Evolutionary conservation across 179 eudicot genomes (phyloP), one percentile per base, ranked within the genome.

Genomic region (Pouteria campechiana): DNA sequence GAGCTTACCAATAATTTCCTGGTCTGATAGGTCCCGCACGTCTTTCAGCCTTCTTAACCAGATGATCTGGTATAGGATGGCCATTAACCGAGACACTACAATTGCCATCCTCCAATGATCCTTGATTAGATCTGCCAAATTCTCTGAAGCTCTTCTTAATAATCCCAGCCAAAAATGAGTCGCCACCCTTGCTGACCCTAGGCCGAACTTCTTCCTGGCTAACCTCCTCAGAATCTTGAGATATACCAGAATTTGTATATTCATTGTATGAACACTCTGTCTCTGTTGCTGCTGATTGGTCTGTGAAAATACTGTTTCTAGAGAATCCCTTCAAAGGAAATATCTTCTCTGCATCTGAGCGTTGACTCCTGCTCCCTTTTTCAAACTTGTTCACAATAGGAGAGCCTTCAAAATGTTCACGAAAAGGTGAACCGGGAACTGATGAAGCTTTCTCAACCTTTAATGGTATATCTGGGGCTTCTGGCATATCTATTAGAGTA

Each of bases 21-120:
- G 94, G 84, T 38, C 68, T 64, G 35, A 90, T 55, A 16, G 88
- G 74, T 19, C 98, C 98, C 1, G 98, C 83, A 22, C 57, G 56
- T 54, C 82, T 90, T 57, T 82, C 94, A 14, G 98, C 98, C 72
- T 77, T 86, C 70, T 74, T 82, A 21, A 90, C 52, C 50, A 71
- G 41, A 25, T 63, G 67, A 58, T 76, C 87, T 8, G 94, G 69
- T 58, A 90, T 77, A 25, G 66, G 60, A 67, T 79, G 78, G 18
- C 96, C 98, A 42, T 90, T 90, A 47, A 90, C 72, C n/a, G 67
- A 57, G 19, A 86, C 79, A 58, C 63, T 69, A 41, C 59, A 48
- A 50, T 68, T 65, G 22, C 55, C 80, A 58, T 55, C 55, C 46
- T 75, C 94, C 32, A 19, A 21, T n/a, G n/a, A n/a, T 6, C 39